Conservation (phyloP, 805 yeast genomes). For the Metschnikowia aberdeeniae region DNA sequence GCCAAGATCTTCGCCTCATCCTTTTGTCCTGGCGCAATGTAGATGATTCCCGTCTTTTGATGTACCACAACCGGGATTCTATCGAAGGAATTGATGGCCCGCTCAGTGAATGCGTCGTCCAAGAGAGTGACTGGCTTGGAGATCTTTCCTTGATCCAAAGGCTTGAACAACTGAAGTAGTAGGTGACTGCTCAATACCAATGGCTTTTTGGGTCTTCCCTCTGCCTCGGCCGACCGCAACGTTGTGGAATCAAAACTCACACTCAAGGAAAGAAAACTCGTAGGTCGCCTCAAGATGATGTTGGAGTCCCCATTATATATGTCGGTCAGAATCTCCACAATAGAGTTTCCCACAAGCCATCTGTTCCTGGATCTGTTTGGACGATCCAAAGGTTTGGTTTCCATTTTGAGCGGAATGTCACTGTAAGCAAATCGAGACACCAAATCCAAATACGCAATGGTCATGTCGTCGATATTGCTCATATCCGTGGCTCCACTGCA, state of each 20-base stretch:
- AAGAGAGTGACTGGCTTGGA: conserved; percentile 49
- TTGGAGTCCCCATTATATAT: conserved; percentile 47
- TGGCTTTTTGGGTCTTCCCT: conserved; percentile 9
- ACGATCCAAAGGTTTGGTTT: conserved; percentile 7
- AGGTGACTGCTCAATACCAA: conserved; percentile 37
- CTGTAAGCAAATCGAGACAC: conserved; percentile 63
- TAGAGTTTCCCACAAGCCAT: conserved; percentile 61
- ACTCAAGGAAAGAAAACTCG: conserved; percentile 45
- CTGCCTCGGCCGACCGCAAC: conserved; percentile 4
- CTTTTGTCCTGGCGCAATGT: conserved; percentile 65
- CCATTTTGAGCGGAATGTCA: conserved; percentile 52
- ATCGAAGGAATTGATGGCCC: conserved; percentile 61
- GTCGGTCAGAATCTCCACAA: conserved; percentile 56
- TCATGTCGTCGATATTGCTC: conserved; percentile 44
- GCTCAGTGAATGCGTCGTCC: conserved; percentile 42
- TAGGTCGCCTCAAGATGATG: conserved; percentile 56
- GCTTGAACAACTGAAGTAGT: conserved; percentile 49
- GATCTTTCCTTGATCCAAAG: conserved; percentile 29
- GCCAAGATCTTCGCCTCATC: conserved; percentile 60
- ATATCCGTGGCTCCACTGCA: conserved; percentile 22
- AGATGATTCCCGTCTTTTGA: conserved; percentile 74
- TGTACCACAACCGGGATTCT: conserved; percentile 73
- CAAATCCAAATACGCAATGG: conserved; percentile 63
- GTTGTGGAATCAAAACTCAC: conserved; percentile 14
- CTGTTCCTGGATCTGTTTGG: conserved; percentile 21